Base-by-base conservation (phyloP, 345 rosid genomes). In the Brassica nigra region DNA sequence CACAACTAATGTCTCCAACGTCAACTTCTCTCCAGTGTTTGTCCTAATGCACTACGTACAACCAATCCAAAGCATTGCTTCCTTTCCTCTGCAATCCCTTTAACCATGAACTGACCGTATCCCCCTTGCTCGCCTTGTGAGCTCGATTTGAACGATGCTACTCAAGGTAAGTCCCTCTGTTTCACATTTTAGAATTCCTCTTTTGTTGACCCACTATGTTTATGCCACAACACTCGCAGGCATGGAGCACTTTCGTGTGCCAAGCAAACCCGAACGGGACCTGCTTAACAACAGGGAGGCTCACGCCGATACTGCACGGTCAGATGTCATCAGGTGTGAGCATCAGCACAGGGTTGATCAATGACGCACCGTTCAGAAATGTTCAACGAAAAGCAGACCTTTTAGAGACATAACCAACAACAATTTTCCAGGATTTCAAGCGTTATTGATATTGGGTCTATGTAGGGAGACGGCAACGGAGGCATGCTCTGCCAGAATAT, bases 41-140 rank as follows among this genome's bases (percentile, higher is more conserved):
- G 27, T 23, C 27, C 27, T 23, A 23, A 23, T 23, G 27, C 27
- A 23, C 27, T 23, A 23, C 27, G 27, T 23, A 23, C 27, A 23
- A 23, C 27, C 27, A 23, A 23, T 23, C 27, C 27, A 23, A 23
- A 23, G 27, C 27, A 23, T 23, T 88, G 61, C 89, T 92, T 66
- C 99, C 97, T 1, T 30, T 86, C 29, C 92, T 92, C 71, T 95
- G 99, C 88, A 95, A 90, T 70, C 98, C 97, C 0, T 91, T 87
- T 59, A 74, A 83, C 70, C 76, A 89, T 1, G 90, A 91, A 76
- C 83, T 92, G 30, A 85, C 90, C 0, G 81, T 23, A 86, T 71
- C 88, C 94, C 4, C 16, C 74, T 59, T 95, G 99, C 85, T 82
- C 90, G 15, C 30, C 85, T 6, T 92, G 94, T 29, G 94, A 95